A percentile compares a stretch with the other conserved stretches of the same genome.
These are phyloP conservation scores for Halenospora varia DNA, from an alignment of 495 filamentous ascomycete genomes.

Conservation along the genomic window DNA sequence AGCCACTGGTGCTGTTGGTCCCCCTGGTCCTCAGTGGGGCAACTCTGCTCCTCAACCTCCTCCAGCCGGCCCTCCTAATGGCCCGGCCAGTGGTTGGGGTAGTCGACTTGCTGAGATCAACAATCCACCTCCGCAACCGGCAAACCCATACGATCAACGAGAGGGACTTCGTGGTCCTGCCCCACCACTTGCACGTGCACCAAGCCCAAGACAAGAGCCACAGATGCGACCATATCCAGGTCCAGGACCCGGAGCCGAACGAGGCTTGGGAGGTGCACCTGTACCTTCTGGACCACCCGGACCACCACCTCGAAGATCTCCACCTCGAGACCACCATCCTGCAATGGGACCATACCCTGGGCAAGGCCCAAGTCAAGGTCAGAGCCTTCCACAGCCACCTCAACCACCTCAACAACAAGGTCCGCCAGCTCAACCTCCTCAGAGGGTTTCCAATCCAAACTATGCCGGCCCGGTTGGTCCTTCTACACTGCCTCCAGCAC, in stretches of 20 bases:
- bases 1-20: slow-evolving; percentile 59
- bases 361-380: too few relatives aligned
- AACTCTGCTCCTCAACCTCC: slow-evolving; percentile 60
- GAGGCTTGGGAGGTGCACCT: slow-evolving; percentile 37
- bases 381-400: slow-evolving; percentile 49
- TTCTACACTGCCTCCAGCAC: slow-evolving; percentile 49
- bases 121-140: slow-evolving; percentile 63
- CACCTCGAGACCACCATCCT: slow-evolving; percentile 34
- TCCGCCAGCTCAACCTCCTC: slow-evolving; percentile 38
- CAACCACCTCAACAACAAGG: slow-evolving; percentile 36
- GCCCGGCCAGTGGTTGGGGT: slow-evolving; percentile 63
- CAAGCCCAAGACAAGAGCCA: slow-evolving; percentile 64
- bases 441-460: slow-evolving; percentile 68
- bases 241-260: slow-evolving; percentile 48
- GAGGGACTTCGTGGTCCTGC: slow-evolving; percentile 60
- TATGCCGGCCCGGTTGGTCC: slow-evolving; percentile 51
- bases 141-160: slow-evolving; percentile 75
- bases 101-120: slow-evolving; percentile 75
- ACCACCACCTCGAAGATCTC: slow-evolving; percentile 19
- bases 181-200: slow-evolving; percentile 58
- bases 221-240: slow-evolving; percentile 62
- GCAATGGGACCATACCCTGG: slow-evolving; percentile 59
- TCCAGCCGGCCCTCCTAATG: slow-evolving; percentile 38
- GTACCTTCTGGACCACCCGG: slow-evolving; percentile 32
- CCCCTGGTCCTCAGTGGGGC: slow-evolving; percentile 82